A percentile compares a stretch with the other conserved stretches of the same genome.
Evolutionary conservation across 1,139 yeast genomes (phyloP).

Genomic region (Magnusiomyces fungicola): DNA sequence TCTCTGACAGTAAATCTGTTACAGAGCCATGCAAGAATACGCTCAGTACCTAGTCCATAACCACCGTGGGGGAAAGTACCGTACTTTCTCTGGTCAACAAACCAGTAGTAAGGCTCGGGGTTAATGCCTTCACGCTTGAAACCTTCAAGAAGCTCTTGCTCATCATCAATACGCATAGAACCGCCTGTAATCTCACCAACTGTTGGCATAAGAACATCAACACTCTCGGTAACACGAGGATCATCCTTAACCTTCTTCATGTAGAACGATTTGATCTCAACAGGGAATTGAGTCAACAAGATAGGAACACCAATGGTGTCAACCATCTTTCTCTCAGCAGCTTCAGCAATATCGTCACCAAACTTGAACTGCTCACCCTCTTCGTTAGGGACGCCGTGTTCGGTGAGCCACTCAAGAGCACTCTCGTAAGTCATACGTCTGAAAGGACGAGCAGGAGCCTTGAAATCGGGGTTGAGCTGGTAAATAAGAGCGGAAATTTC

Average conservation of each 20-base stretch:
- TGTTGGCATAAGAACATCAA: conserved; percentile 96
- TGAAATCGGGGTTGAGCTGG: conserved; percentile 88
- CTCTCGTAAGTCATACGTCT: conserved; percentile 84
- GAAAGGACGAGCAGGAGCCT: conserved; percentile 79
- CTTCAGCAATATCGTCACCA: conserved; percentile 99
- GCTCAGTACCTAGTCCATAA: conserved; percentile 96
- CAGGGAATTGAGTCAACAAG: conserved; percentile 88
- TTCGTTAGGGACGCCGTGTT: conserved; percentile 87
- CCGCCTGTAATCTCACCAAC: conserved; percentile 99
- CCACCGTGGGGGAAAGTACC: conserved; percentile 99
- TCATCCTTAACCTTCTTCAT: conserved; percentile 92
- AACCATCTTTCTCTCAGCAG: conserved; percentile 98
- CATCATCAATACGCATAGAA: conserved; percentile 88
- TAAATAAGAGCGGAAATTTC: conserved; percentile 81
- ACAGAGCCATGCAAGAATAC: conserved; percentile 97
- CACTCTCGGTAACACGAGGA: conserved; percentile 92
- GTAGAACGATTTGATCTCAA: conserved; percentile 94
- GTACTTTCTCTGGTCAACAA: conserved; percentile 88
- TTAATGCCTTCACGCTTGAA: conserved; percentile 87
- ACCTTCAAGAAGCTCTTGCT: conserved; percentile 79
- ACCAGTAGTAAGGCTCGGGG: conserved; percentile 85
- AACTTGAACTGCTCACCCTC: conserved; percentile 88
- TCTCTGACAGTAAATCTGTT: conserved; percentile 97
- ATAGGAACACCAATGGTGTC: conserved; percentile 91
- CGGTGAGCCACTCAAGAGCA: conserved; percentile 95